Evolutionary conservation across 1,284 basidiomycete genomes (phyloP), one percentile per base, ranked within the genome.

Genomic region (Tilletia setariae): DNA sequence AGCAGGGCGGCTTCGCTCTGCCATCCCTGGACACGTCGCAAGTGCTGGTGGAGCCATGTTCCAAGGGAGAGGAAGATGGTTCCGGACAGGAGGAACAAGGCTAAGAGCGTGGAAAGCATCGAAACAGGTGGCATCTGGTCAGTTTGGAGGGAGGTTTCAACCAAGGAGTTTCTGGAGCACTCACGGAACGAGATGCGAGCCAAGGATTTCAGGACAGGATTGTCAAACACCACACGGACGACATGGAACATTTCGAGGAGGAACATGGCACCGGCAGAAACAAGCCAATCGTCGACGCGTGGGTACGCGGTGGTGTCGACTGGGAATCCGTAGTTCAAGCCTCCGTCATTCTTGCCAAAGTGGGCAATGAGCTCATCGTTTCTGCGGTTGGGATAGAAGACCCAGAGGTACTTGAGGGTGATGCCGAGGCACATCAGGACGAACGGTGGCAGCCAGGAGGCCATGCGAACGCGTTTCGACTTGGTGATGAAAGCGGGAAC

Each of bases 321-420:
- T 23, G 76, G 32, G 53, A 66, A 63, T 28, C 28, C 42, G 64
- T 69, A 69, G 66, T 72, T 73, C 53, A 77, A 71, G 30, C 67
- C 69, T 43, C 72, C 77, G 23, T 71, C 73, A 49, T 69, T 67
- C 28, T 70, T 67, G 62, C 75, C 67, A 3, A 72, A 73, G 40
- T 78, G 77, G 0, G 68, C 71, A 4, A 70, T 62, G 28, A 71
- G 25, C 56, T 78, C 77, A 47, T 68, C 47, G 9, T 73, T 51
- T 2, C 67, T 63, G n/a, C 47, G 64, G 0, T 47, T 44, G 0
- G 77, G 77, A 15, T 71, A 13, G 44, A 64, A 64, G 13, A 70
- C 68, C 74, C 76, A 78, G 53, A 77, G 65, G 42, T 76, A 77
- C 66, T 79, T 79, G 67, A 77, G 67, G 28, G 70, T 21, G 25